Conservation (phyloP, 306 rosid species). For the Vicia villosa region DNA sequence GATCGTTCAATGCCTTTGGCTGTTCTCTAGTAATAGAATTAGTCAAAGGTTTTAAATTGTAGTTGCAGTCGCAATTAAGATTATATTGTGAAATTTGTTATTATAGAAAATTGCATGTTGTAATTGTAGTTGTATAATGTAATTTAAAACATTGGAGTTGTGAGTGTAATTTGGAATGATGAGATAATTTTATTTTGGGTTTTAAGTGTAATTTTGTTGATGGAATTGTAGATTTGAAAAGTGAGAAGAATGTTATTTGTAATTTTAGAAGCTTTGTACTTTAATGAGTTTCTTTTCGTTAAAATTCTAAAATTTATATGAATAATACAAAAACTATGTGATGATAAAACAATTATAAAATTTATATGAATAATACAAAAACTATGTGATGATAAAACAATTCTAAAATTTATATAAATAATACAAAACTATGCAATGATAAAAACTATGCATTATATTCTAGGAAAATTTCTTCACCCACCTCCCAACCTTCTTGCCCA, state of each 20-base stretch:
- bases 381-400: too few species aligned
- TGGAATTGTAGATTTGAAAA: conserved; percentile 27
- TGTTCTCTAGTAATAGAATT: conserved; percentile 38
- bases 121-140: not conserved
- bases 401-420: too few species aligned
- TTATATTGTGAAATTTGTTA: not conserved
- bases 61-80: not conserved
- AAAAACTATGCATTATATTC: too few species aligned
- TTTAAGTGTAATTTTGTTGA: not conserved
- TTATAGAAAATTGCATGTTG: not conserved
- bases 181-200: not conserved
- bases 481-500: too few species aligned
- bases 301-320: too few species aligned
- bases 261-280: not conserved
- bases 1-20: conserved; percentile 48
- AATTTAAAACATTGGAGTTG: not conserved
- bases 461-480: too few species aligned
- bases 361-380: too few species aligned
- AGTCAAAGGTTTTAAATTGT: not conserved
- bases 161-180: not conserved
- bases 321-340: too few species aligned
- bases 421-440: too few species aligned
- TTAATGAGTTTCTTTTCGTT: too few species aligned
- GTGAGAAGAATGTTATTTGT: not conserved
- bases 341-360: too few species aligned